Percentiles rank a stretch among this genome's conserved stretches.
phyloP scores from a whole-genome alignment of 768 basidiomycete species.

The Russula virescens region DNA sequence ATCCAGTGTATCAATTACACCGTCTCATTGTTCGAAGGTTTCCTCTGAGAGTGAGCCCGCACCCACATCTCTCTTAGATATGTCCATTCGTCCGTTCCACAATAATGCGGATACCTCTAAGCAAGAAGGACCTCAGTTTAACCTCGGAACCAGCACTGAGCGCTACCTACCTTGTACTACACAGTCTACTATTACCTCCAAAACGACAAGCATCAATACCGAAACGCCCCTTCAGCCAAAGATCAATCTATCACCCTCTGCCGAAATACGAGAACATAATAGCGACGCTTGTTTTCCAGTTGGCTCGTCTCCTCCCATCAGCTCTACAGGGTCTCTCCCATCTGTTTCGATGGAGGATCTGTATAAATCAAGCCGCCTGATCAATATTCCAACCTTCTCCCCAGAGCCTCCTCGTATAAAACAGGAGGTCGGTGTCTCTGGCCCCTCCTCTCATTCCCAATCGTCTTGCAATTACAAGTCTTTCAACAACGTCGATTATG shows the following conservation, averaged over 20 bases:
- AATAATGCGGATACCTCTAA: not conserved
- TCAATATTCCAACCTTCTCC: too few species aligned
- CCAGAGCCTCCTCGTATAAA: not conserved
- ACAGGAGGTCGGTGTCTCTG: not conserved
- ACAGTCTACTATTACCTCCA: not conserved
- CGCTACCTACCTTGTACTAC: not conserved
- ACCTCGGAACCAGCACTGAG: not conserved
- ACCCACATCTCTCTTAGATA: not conserved
- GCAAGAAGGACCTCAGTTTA: not conserved
- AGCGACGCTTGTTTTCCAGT: not conserved
- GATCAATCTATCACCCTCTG: not conserved
- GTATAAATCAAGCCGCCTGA: not conserved
- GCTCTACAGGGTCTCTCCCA: not conserved
- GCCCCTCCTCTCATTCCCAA: too few species aligned
- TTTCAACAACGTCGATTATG: not conserved
- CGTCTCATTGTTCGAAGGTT: not conserved
- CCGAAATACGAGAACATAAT: not conserved
- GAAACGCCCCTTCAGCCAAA: not conserved
- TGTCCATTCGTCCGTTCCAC: not conserved
- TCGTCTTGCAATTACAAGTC: not conserved
- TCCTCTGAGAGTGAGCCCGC: not conserved
- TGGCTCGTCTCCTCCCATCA: not conserved
- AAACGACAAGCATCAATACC: not conserved
- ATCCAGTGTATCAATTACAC: not conserved
- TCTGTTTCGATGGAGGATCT: conserved; percentile 5